Evolutionary conservation across 805 yeast genomes (phyloP), one percentile per base, ranked within the genome.

Genomic region (Ogataea wickerhamii): DNA sequence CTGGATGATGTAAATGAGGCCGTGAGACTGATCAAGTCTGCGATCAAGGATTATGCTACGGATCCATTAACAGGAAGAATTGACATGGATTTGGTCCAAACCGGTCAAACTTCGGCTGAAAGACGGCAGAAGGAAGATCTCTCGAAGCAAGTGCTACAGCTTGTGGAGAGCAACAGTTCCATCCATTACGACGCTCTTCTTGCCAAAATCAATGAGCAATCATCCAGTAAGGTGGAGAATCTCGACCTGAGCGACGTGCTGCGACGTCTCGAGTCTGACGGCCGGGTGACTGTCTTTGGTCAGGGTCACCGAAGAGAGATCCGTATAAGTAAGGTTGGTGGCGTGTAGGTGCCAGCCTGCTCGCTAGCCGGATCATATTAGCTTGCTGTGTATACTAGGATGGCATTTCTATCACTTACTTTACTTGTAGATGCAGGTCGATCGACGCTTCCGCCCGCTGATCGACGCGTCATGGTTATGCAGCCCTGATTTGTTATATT

Each of bases 11-110:
- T 93, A 5, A 71, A 73, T 43, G 99, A 93, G 60, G 95, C 98
- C 0, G 97, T 89, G 3, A 75, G 99, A 49, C 70, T 93, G 49
- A 93, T 91, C 58, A 80, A 84, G 52, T 77, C 95, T 3, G 99
- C 99, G 11, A 86, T 93, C 48, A 93, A 93, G 60, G 98, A 93
- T 48, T 93, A 93, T 60, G 99, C 99, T 12, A 93, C 96, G 3
- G 99, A 93, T 66, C 98, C 98, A 18, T 70, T 82, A 24, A 91
- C 98, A 0, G 99, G 99, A 21, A 77, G 93, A 53, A 93, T 93
- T 49, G 98, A 93, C 59, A 88, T 93, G 96, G 96, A 88, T 60
- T 70, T 93, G 58, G 89, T 93, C 20, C 97, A 91, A 65, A 93
- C 98, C 0, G 98, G 98, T 33, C 88, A 89, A 32, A 85, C 96